A percentile compares a stretch with the other conserved stretches of the same genome.
Conservation (phyloP, 495 filamentous ascomycete species). For the Talaromyces adpressus region DNA sequence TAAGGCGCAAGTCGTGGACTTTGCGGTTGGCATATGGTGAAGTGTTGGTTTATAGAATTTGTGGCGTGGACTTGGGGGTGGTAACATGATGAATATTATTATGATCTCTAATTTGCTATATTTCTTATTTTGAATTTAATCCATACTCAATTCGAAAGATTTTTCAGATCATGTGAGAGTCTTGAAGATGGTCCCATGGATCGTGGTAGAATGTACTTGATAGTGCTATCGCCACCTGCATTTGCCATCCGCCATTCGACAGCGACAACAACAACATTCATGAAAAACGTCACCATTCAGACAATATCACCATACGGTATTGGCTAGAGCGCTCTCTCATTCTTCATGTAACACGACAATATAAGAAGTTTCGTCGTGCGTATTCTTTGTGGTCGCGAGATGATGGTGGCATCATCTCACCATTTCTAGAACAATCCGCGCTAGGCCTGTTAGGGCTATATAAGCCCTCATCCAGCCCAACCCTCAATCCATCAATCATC, state of each 20-base stretch:
- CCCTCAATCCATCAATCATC: not conserved
- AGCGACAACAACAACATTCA: not conserved
- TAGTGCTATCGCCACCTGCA: not conserved
- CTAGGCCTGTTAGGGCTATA: not conserved
- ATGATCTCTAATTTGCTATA: not conserved
- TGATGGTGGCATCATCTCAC: not conserved
- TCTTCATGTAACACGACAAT: not conserved
- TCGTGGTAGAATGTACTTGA: not conserved
- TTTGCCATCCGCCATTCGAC: not conserved
- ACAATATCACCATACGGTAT: not conserved
- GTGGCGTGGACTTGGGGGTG: not conserved
- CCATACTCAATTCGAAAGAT: not conserved
- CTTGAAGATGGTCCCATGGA: not conserved
- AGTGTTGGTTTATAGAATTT: not conserved
- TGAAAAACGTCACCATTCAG: not conserved
- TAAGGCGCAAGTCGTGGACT: conserved; percentile 33
- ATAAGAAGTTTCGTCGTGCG: not conserved
- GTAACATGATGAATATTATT: not conserved
- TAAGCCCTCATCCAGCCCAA: not conserved
- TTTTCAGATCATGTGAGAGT: not conserved
- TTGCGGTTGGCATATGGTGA: conserved; percentile 13
- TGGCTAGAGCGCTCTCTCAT: not conserved
- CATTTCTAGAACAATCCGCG: not conserved
- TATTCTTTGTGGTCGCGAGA: not conserved
- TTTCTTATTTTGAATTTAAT: not conserved